Conservation (phyloP, 2,329 filamentous ascomycete species). For the Cercospora zeae-maydis region DNA sequence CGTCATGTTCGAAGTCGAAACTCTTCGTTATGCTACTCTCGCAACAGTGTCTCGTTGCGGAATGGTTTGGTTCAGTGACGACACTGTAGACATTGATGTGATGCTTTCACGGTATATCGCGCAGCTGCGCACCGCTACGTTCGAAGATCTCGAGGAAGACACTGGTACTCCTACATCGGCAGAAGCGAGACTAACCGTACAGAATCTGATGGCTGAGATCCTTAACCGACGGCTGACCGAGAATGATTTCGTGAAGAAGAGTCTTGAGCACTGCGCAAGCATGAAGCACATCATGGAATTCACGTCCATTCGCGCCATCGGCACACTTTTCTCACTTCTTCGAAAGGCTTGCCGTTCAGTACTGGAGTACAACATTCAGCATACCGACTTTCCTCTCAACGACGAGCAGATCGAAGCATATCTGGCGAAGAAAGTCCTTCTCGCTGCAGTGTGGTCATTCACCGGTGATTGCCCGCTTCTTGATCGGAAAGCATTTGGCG, state of each 20-base stretch:
- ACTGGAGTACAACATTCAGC: conserved; percentile 92
- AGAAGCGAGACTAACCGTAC: conserved; percentile 64
- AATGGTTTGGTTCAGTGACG: conserved; percentile 99
- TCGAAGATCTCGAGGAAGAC: conserved; percentile 95
- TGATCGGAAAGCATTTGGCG: conserved; percentile 86
- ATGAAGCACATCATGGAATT: conserved; percentile 99
- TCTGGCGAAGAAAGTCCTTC: conserved; percentile 86
- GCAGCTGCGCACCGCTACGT: conserved; percentile 73
- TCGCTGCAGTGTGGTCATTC: conserved; percentile 91
- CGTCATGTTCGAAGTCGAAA: conserved; percentile 99
- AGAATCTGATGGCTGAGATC: conserved; percentile 74
- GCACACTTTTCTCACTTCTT: conserved; percentile 88
- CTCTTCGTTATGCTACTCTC: conserved; percentile 91
- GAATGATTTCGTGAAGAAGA: conserved; percentile 76
- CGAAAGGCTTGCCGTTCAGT: conserved; percentile 91
- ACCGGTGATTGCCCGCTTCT: conserved; percentile 87
- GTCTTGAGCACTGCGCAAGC: conserved; percentile 68
- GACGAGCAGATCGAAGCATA: conserved; percentile 85
- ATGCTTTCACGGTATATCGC: conserved; percentile 90
- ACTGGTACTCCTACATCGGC: conserved; percentile 62
- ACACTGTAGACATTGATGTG: conserved; percentile 89
- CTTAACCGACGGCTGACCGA: conserved; percentile 70
- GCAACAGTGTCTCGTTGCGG: conserved; percentile 99
- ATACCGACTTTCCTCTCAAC: conserved; percentile 89
- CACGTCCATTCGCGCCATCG: conserved; percentile 83